Conservation (phyloP, 805 yeast species). For the Schwanniomyces polymorphus region DNA sequence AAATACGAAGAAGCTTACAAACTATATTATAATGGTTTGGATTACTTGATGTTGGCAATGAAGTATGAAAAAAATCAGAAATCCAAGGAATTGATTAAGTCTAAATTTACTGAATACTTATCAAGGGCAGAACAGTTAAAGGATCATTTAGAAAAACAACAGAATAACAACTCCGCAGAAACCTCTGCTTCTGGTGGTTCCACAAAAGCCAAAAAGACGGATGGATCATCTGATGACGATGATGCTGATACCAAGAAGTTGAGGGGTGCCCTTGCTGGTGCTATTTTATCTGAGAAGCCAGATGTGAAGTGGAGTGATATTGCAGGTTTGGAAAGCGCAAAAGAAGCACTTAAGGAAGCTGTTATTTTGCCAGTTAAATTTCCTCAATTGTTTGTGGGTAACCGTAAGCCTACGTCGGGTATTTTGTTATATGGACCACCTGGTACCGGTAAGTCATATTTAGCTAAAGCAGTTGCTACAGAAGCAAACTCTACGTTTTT, state of each 20-base stretch:
- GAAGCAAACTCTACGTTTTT: constrained; percentile 97
- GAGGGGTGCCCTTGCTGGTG: constrained; percentile 88
- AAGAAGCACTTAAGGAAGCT: constrained; percentile 95
- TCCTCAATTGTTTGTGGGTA: constrained; percentile 94
- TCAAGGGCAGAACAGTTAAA: constrained; percentile 92
- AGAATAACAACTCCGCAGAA: constrained; percentile 43
- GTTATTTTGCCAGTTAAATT: constrained; percentile 94
- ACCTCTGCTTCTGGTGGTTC: constrained; percentile 57
- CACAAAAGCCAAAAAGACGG: constrained; percentile 52
- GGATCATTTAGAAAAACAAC: constrained; percentile 74
- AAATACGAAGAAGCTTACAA: constrained; percentile 93
- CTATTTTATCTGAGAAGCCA: constrained; percentile 88
- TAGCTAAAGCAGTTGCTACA: constrained; percentile 98
- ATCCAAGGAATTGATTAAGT: constrained; percentile 83
- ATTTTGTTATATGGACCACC: constrained; percentile 73
- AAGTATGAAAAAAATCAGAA: constrained; percentile 89
- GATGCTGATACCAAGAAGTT: constrained; percentile 84
- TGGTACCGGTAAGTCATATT: constrained; percentile 95
- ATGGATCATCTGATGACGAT: constrained; percentile 54
- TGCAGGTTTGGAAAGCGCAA: constrained; percentile 94
- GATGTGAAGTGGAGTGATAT: constrained; percentile 93
- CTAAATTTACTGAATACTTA: constrained; percentile 88
- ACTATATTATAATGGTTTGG: constrained; percentile 87
- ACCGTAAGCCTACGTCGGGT: constrained; percentile 89
- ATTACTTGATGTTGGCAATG: constrained; percentile 91